phyloP scores from a whole-genome alignment of 768 basidiomycete genomes.

The Russula sp. region DNA sequence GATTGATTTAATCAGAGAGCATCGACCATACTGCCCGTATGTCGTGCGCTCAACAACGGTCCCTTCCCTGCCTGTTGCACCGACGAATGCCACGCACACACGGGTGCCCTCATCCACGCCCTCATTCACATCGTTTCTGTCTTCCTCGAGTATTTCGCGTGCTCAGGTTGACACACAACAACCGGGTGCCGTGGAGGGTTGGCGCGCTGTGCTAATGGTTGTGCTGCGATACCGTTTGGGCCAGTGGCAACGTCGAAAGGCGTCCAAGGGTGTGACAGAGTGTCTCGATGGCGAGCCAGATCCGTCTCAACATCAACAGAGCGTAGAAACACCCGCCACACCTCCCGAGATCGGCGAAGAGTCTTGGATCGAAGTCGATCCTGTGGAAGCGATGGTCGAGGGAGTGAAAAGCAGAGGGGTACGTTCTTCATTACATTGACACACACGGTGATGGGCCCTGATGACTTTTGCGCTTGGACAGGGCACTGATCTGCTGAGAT shows the following conservation, averaged over 20 bases:
- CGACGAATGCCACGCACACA: not conserved
- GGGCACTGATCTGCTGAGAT: slow-evolving; percentile 34
- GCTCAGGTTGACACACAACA: slow-evolving; percentile 29
- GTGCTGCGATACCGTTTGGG: slow-evolving; percentile 59
- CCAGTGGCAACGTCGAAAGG: slow-evolving; percentile 41
- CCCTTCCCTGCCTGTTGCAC: slow-evolving; percentile 42
- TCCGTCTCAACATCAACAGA: not conserved
- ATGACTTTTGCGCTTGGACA: slow-evolving; percentile 25
- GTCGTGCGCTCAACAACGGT: slow-evolving; percentile 61
- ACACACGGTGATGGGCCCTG: not conserved
- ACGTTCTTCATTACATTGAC: not conserved
- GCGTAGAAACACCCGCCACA: slow-evolving; percentile 20
- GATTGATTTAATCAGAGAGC: slow-evolving; percentile 73
- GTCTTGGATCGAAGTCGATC: slow-evolving; percentile 31
- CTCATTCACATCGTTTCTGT: slow-evolving; percentile 25
- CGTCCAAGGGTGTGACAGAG: slow-evolving; percentile 18
- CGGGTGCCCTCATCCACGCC: slow-evolving; percentile 20
- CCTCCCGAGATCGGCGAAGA: slow-evolving; percentile 30
- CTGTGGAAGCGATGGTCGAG: slow-evolving; percentile 68
- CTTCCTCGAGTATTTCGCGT: slow-evolving; percentile 27
- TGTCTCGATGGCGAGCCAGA: not conserved
- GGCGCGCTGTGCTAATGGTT: slow-evolving; percentile 70
- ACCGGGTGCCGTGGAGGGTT: slow-evolving; percentile 53
- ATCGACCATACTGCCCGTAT: slow-evolving; percentile 83
- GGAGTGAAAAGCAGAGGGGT: slow-evolving; percentile 73